A percentile compares a stretch with the other conserved stretches of the same genome.
Conservation (phyloP, 2,329 filamentous ascomycete species). For the Balansia obtecta region DNA sequence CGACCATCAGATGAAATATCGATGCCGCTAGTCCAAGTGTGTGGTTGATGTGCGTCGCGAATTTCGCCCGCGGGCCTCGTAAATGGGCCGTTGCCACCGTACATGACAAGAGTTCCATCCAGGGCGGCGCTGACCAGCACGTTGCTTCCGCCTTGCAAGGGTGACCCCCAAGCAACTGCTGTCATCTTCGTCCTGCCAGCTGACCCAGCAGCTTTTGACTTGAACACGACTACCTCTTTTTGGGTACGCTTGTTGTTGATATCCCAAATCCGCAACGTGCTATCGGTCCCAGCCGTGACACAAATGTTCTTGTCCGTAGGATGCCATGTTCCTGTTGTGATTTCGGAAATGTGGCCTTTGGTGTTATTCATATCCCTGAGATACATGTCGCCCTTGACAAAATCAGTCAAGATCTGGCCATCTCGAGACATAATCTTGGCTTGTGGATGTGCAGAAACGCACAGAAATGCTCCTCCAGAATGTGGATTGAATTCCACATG, state of each 20-base stretch:
- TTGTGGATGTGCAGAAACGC: constrained; percentile 79
- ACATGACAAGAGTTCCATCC: constrained; percentile 87
- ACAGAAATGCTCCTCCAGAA: constrained; percentile 69
- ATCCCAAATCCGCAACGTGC: constrained; percentile 94
- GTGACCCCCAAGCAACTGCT: constrained; percentile 72
- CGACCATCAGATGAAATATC: constrained; percentile 86
- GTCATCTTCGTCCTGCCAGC: constrained; percentile 92
- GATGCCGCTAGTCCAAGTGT: constrained; percentile 85
- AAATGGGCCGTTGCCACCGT: constrained; percentile 78
- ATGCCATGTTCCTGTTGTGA: constrained; percentile 84
- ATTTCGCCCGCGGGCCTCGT: constrained; percentile 73
- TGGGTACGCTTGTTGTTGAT: constrained; percentile 82
- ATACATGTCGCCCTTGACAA: constrained; percentile 98
- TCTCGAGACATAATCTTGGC: constrained; percentile 83
- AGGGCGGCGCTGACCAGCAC: constrained; percentile 71
- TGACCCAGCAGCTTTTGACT: constrained; percentile 76
- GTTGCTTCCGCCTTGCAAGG: constrained; percentile 64
- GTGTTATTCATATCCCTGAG: constrained; percentile 94
- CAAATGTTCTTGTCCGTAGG: constrained; percentile 75
- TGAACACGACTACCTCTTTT: constrained; percentile 90
- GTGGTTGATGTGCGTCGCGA: constrained; percentile 64
- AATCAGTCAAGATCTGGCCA: constrained; percentile 74
- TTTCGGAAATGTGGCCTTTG: constrained; percentile 88
- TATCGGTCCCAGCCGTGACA: constrained; percentile 87
- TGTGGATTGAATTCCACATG: constrained; percentile 77